Conservation (phyloP, 2,329 filamentous ascomycete genomes). For the Alternaria sp. region DNA sequence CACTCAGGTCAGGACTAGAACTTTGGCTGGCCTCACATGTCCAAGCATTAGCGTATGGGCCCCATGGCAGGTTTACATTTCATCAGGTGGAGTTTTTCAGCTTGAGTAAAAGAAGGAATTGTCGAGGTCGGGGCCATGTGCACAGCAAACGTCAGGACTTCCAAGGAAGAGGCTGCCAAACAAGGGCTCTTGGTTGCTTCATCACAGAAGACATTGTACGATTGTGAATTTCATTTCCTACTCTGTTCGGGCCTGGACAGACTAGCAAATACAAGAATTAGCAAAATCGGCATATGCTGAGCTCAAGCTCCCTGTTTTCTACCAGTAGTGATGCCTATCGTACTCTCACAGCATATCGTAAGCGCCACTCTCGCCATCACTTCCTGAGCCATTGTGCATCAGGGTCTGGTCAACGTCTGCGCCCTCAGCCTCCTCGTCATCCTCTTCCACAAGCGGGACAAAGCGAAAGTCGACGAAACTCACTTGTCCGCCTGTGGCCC, state of each 20-base stretch:
- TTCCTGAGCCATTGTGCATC: conserved; percentile 16
- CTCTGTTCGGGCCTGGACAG: neutral
- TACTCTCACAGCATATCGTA: neutral
- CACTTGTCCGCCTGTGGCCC: conserved; percentile 51
- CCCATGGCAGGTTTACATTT: neutral
- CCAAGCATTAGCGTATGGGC: neutral
- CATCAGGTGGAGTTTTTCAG: neutral
- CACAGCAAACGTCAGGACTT: neutral
- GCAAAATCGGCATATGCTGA: neutral
- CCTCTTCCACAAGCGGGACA: conserved; percentile 69
- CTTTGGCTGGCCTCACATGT: neutral
- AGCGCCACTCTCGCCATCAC: conserved; percentile 6
- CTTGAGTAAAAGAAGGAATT: neutral
- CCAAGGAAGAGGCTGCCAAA: neutral
- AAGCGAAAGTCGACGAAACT: conserved; percentile 86
- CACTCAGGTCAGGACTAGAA: neutral
- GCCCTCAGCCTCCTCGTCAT: conserved; percentile 32
- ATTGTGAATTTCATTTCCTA: neutral
- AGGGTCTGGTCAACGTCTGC: conserved; percentile 24
- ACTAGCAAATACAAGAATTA: neutral
- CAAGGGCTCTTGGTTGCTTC: neutral
- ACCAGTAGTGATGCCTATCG: neutral
- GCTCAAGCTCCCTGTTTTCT: neutral
- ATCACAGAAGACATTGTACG: neutral
- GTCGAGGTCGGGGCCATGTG: neutral